Conservation (phyloP, 768 basidiomycete species). For the Porpolomopsis calyptriformis region DNA sequence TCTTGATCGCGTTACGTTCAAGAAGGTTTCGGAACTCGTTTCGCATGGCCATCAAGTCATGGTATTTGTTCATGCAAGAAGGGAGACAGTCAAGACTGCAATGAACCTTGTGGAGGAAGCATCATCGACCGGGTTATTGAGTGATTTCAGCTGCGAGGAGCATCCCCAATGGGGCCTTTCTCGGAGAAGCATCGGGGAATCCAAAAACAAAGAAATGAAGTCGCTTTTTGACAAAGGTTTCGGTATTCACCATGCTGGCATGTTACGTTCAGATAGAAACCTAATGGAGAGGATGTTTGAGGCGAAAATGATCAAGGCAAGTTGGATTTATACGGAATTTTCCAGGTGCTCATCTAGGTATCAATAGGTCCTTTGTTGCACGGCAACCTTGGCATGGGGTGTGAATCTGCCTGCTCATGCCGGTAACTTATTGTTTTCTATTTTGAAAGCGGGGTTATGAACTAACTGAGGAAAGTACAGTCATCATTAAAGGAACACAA, state of each 20-base stretch:
- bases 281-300: slow-evolving; percentile 94
- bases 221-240: slow-evolving; percentile 85
- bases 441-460: background rate
- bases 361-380: slow-evolving; percentile 89
- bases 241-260: slow-evolving; percentile 97
- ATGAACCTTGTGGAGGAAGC: slow-evolving; percentile 71
- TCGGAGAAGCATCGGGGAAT: slow-evolving; percentile 66
- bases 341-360: background rate
- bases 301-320: slow-evolving; percentile 81
- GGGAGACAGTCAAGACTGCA: slow-evolving; percentile 94
- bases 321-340: background rate
- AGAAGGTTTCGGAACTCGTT: slow-evolving; percentile 85
- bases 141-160: slow-evolving; percentile 72
- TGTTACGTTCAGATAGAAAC: slow-evolving; percentile 89
- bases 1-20: slow-evolving; percentile 77
- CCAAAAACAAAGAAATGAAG: slow-evolving; percentile 94
- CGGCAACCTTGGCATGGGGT: slow-evolving; percentile 97
- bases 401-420: slow-evolving; percentile 98
- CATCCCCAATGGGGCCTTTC: slow-evolving; percentile 73
- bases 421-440: slow-evolving; percentile 33
- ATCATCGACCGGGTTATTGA: slow-evolving; percentile 53
- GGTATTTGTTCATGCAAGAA: slow-evolving; percentile 98
- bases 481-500: slow-evolving; percentile 95
- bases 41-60: slow-evolving; percentile 94
- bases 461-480: slow-evolving; percentile 27